A percentile compares a stretch with the other conserved stretches of the same genome.
Evolutionary conservation across 805 yeast species (phyloP).

Genomic region (Candida odintsovae): DNA sequence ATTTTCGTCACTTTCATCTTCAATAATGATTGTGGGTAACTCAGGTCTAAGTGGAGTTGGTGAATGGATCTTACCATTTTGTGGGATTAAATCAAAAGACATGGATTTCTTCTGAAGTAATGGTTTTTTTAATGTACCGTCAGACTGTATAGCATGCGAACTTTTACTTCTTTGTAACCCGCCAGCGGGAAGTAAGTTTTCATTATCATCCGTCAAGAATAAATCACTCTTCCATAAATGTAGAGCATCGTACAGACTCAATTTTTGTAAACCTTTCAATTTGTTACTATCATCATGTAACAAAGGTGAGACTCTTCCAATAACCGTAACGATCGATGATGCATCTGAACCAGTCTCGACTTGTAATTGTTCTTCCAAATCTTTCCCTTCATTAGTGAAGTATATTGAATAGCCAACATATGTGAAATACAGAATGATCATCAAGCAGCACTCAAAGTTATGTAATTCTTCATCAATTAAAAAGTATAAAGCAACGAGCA

Average conservation of each 20-base stretch:
- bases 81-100: neutral
- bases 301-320: neutral
- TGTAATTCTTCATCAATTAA: constrained; percentile 51
- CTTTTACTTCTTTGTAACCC: neutral
- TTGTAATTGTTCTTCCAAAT: constrained; percentile 1
- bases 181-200: neutral
- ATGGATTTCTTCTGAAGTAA: neutral
- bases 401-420: constrained; percentile 42
- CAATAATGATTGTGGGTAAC: neutral
- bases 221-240: neutral
- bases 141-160: neutral
- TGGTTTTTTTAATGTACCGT: neutral
- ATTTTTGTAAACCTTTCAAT: constrained; percentile 19
- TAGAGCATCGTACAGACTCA: constrained; percentile 33
- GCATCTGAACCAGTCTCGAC: neutral
- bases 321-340: neutral
- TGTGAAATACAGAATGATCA: constrained; percentile 49
- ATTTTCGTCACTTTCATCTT: neutral
- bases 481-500: constrained; percentile 44
- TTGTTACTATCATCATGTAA: constrained; percentile 15
- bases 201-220: neutral
- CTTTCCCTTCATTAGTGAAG: constrained; percentile 35
- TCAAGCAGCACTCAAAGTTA: constrained; percentile 47
- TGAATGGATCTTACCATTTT: neutral
- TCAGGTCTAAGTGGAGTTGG: neutral